phyloP scores from a whole-genome alignment of 345 rosid species.

The Euphorbia lathyris region DNA sequence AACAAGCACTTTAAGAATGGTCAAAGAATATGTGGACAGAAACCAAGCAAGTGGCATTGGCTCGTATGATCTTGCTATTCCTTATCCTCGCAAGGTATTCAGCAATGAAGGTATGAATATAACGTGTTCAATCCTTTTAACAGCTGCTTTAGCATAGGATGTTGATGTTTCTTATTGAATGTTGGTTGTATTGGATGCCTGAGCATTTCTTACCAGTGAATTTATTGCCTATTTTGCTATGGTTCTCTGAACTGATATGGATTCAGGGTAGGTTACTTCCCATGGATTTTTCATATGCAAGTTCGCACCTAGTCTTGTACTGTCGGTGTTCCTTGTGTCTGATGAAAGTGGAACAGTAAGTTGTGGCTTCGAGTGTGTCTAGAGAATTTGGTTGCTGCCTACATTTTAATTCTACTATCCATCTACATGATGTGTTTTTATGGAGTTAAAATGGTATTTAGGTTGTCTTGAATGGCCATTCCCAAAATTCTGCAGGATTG shows the following conservation, averaged over 20 bases:
- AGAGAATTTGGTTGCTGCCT: not conserved
- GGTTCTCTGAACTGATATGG: not conserved
- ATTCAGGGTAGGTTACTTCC: not conserved
- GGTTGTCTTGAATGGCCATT: not conserved
- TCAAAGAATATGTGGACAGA: slow-evolving; percentile 69
- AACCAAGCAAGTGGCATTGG: slow-evolving; percentile 44
- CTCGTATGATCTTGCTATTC: slow-evolving; percentile 75
- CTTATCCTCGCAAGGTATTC: slow-evolving; percentile 84
- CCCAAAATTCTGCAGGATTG: not conserved
- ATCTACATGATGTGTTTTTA: not conserved
- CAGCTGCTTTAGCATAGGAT: not conserved
- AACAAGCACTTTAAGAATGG: slow-evolving; percentile 48
- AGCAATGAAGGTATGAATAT: slow-evolving; percentile 63
- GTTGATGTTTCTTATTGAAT: not conserved
- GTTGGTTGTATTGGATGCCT: not conserved
- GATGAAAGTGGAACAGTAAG: not conserved
- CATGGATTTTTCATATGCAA: not conserved
- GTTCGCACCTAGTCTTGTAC: not conserved
- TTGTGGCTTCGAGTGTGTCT: not conserved
- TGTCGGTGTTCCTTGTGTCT: not conserved
- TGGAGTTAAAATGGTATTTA: not conserved
- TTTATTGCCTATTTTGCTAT: not conserved
- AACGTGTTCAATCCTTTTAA: not conserved
- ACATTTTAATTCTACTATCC: not conserved
- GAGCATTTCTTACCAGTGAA: not conserved